phyloP scores from a whole-genome alignment of 129 eudicot species.

The Kitagawia praeruptora region DNA sequence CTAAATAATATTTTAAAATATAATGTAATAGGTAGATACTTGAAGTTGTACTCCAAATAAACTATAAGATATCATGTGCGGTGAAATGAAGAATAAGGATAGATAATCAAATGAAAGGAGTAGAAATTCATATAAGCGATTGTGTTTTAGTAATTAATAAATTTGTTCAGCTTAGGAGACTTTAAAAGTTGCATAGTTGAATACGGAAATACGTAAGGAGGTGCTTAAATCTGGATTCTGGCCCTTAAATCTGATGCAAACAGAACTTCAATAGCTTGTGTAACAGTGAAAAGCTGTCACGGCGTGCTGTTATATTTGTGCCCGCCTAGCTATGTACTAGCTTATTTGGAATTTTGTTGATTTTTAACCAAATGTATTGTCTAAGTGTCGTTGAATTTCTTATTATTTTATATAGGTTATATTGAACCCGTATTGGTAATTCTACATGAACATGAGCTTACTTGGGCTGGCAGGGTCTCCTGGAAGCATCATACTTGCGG shows the following conservation, averaged over 20 bases:
- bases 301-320: neutral
- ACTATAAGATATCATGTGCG: neutral
- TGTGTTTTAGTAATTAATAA: neutral
- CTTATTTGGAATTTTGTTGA: neutral
- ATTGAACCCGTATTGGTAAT: slow-evolving; percentile 93
- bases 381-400: neutral
- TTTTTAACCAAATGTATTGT: neutral
- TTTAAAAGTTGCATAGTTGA: neutral
- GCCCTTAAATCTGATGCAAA: neutral
- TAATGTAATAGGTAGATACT: neutral
- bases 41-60: neutral
- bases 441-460: slow-evolving; percentile 90
- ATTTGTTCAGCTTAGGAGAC: neutral
- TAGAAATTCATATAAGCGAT: neutral
- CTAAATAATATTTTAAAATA: neutral
- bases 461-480: slow-evolving; percentile 97
- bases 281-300: neutral
- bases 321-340: neutral
- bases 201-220: neutral
- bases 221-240: neutral
- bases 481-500: slow-evolving; percentile 91
- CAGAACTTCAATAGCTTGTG: neutral
- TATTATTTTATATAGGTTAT: slow-evolving; percentile 47
- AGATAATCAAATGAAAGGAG: neutral
- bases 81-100: neutral